phyloP scores from a whole-genome alignment of 116 monocot genomes.

The Iris pallida region DNA sequence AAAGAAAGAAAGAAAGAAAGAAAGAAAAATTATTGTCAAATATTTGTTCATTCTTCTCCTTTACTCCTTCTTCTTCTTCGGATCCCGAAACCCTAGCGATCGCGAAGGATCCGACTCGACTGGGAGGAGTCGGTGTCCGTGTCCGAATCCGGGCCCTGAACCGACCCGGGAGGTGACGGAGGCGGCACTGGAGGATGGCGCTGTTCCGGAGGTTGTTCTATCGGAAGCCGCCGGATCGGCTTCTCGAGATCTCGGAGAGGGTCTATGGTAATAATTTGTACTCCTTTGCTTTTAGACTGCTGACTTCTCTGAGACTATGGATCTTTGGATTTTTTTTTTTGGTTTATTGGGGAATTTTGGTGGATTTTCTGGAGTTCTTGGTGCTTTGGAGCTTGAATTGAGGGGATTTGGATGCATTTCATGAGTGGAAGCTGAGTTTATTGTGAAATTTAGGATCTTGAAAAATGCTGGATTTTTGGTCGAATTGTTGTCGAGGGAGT shows the following conservation, averaged over 20 bases:
- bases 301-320: neutral
- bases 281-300: neutral
- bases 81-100: constrained; percentile 14
- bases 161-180: neutral
- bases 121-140: neutral
- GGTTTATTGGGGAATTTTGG: neutral
- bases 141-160: neutral
- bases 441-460: no score
- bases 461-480: neutral
- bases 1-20: neutral
- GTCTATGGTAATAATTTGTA: constrained; percentile 40
- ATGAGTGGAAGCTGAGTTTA: no score
- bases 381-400: no score
- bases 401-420: no score
- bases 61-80: neutral
- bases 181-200: constrained; percentile 31
- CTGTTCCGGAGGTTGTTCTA: constrained; percentile 56
- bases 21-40: neutral
- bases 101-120: neutral
- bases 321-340: neutral
- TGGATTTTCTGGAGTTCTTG: no score
- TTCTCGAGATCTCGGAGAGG: constrained; percentile 52
- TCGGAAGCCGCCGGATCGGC: constrained; percentile 59
- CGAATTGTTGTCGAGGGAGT: no score
- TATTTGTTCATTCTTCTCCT: neutral